phyloP scores from a whole-genome alignment of 2,329 filamentous ascomycete species.

The Alternaria arbusti region DNA sequence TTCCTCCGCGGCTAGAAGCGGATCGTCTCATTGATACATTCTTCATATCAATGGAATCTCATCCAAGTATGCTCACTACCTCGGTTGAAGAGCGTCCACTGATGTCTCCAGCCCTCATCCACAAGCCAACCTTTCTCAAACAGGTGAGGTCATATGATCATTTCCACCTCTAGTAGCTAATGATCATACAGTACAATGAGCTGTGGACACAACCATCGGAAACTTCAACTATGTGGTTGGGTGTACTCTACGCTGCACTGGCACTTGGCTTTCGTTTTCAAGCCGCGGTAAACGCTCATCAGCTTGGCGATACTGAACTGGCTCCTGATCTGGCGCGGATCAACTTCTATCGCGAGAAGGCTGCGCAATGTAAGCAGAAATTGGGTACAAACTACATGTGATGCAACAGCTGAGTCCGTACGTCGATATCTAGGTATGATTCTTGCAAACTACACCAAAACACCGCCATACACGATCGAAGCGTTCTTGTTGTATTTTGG shows the following conservation, averaged over 20 bases:
- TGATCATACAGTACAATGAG: constrained; percentile 44
- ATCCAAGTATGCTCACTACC: constrained; percentile 25
- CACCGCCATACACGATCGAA: constrained; percentile 44
- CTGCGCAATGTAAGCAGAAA: constrained; percentile 29
- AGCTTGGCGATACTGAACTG: background rate
- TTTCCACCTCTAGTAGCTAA: constrained; percentile 1
- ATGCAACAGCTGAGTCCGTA: background rate
- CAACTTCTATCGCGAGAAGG: constrained; percentile 40
- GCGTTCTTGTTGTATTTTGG: constrained; percentile 39
- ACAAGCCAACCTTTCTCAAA: constrained; percentile 37
- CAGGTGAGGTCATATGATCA: constrained; percentile 18
- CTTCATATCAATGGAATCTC: constrained; percentile 36
- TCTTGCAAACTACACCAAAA: constrained; percentile 44
- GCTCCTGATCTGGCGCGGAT: constrained; percentile 25
- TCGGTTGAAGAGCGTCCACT: background rate
- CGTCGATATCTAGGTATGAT: constrained; percentile 16
- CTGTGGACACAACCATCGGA: constrained; percentile 53
- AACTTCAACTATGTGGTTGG: constrained; percentile 53
- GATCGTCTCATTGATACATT: constrained; percentile 34
- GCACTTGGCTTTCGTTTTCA: constrained; percentile 35
- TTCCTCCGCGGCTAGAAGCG: constrained; percentile 33
- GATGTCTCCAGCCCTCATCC: constrained; percentile 29
- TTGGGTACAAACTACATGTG: background rate
- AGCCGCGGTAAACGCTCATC: constrained; percentile 18
- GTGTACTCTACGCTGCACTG: constrained; percentile 53